Base-by-base conservation (phyloP, 2,329 filamentous ascomycete genomes). In the Talaromyces albobiverticillius region DNA sequence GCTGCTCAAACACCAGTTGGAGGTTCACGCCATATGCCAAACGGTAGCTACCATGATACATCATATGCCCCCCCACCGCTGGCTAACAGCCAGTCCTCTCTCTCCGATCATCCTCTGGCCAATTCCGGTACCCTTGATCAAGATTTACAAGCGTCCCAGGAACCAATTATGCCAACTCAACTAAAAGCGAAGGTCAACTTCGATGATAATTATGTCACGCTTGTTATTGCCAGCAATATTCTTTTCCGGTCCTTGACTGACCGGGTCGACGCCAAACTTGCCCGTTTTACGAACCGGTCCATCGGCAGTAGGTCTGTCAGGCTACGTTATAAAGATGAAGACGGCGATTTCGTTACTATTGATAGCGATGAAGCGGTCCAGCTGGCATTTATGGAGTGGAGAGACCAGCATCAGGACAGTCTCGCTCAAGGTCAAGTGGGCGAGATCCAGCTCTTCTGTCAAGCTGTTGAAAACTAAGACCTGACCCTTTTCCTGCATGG, bases 151-250 rank as follows among this genome's bases (percentile, higher is more conserved):
- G 22, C 22, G n/a, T 11, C 53, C 16, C 42, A 45, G 14, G 48
- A 51, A 13, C 62, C 76, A 71, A 76, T 63, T 54, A 79, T 80
- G 66, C 80, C 70, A 66, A 91, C 89, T 7, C 94, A 97, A 67
- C 81, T 99, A 49, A 97, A 96, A 74, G 92, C 96, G 48, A 95
- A 95, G 69, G 91, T 99, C 54, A 93, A 93, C 66, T 95, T 90
- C 67, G 90, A 94, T 43, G 88, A 88, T 45, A 94, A 92, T 67
- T 95, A 95, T 62, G 88, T 96, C 56, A 96, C 93, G 1, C 81
- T 99, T n/a, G 93, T 99, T 10, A 95, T 96, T 40, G 89, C 90
- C 29, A 95, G 90, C 72, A 96, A 95, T 68, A 97, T 97, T 64
- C 88, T 90, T 38, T 97, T 95, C 72, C 90, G 94, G 61, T 94